Base-by-base conservation (phyloP, 805 yeast species). In the Metschnikowia lunata region DNA sequence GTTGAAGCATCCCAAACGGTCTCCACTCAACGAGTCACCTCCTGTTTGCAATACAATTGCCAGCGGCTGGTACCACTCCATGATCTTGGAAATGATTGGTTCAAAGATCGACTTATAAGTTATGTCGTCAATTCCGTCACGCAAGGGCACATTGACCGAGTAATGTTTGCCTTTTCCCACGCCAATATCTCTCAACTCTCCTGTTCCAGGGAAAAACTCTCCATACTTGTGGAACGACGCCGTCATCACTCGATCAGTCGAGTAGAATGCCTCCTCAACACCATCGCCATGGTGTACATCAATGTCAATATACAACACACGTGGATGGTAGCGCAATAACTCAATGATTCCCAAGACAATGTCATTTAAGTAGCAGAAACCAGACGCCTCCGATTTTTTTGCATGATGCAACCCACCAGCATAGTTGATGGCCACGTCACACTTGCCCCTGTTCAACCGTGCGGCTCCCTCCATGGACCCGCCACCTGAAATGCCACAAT, bases 41-140 rank as follows among this genome's bases (percentile, higher is more conserved):
- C 99, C 99, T 71, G 97, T 89, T 67, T 93, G 99, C 52, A 90
- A 79, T n/a, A 93, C 97, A 49, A 93, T 85, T 0, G 96, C 97
- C 8, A 95, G 81, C 1, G 99, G 99, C 65, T 87, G 96, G 67
- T 85, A 93, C 85, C 88, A 83, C 52, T 82, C 88, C 72, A 82
- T 77, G 51, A 82, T 77, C 46, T 82, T 80, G 36, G 81, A 75
- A 50, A 95, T 85, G 34, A 89, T 77, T 3, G 97, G 98, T 63
- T 89, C 97, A 55, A 95, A 83, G 38, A 93, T 79, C 13, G 93
- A 82, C 67, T 83, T 86, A 62, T 83, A 85, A 23, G 87, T 79
- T 31, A 80, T 87, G 64, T 93, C 99, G 61, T 93, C 98, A 43
- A 93, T 91, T 36, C 99, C 97, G 60, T 89, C 96, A 45, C 88